Evolutionary conservation across 164 flowering plant genomes (phyloP).

Genomic region (Santalum album): DNA sequence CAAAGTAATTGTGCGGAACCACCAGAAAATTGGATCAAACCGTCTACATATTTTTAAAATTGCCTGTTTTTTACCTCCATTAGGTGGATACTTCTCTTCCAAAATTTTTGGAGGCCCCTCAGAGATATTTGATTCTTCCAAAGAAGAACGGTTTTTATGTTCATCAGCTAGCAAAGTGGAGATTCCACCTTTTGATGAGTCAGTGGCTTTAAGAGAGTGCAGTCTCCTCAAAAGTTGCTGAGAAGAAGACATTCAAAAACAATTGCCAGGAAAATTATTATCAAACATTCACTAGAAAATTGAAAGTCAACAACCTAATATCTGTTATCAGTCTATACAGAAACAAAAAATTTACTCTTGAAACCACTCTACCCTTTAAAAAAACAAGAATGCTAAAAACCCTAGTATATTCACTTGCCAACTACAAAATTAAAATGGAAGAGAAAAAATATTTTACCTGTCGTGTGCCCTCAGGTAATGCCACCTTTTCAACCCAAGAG

Average conservation of each 20-base stretch:
- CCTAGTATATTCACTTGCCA: no score
- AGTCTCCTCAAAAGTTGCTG: conserved; percentile 45
- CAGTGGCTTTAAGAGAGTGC: conserved; percentile 27
- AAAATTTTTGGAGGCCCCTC: conserved; percentile 13
- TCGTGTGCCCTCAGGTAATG: conserved; percentile 52
- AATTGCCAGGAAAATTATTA: not conserved
- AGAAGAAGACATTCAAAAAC: not conserved
- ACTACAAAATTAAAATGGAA: no score
- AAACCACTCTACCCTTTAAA: no score
- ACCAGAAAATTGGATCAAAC: conserved; percentile 29
- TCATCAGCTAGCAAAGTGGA: conserved; percentile 10
- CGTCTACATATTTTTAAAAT: conserved; percentile 21
- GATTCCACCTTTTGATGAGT: conserved; percentile 14
- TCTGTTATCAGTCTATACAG: no score
- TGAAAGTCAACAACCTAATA: no score
- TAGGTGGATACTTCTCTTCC: conserved; percentile 1
- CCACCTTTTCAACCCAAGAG: conserved; percentile 72
- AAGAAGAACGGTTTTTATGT: conserved; percentile 9
- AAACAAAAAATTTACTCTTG: no score
- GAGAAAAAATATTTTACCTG: conserved; percentile 34
- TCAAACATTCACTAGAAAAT: no score
- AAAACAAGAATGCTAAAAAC: no score
- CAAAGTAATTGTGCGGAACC: conserved; percentile 32
- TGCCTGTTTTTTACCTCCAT: conserved; percentile 15
- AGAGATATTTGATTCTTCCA: conserved; percentile 8